phyloP scores from a whole-genome alignment of 768 basidiomycete genomes.

The Tubosaeta sp. region DNA sequence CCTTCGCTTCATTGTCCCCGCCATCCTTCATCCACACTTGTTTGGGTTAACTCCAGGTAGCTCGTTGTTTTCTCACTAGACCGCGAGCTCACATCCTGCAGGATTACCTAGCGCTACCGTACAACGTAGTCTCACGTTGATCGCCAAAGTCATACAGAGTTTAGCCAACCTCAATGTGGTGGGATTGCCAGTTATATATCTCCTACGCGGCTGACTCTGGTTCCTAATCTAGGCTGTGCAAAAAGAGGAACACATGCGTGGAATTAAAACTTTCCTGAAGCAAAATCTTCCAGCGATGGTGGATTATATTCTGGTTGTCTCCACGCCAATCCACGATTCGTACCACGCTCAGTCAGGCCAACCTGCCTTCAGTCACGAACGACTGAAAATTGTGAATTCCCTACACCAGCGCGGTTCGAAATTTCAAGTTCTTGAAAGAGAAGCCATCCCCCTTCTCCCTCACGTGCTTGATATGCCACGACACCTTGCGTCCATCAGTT shows the following conservation, averaged over 20 bases:
- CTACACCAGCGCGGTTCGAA: slow-evolving; percentile 53
- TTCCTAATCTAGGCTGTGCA: slow-evolving; percentile 44
- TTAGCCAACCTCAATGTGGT: slow-evolving; percentile 81
- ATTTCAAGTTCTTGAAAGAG: slow-evolving; percentile 58
- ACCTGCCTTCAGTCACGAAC: slow-evolving; percentile 42
- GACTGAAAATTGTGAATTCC: slow-evolving; percentile 49
- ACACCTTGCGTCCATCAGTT: slow-evolving; percentile 72
- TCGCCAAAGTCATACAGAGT: slow-evolving; percentile 88
- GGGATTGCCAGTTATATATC: slow-evolving; percentile 23
- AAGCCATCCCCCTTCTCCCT: slow-evolving; percentile 69
- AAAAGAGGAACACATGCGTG: slow-evolving; percentile 80
- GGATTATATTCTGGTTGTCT: slow-evolving; percentile 74
- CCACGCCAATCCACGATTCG: slow-evolving; percentile 42
- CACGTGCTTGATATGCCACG: slow-evolving; percentile 74
- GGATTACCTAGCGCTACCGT: slow-evolving; percentile 64
- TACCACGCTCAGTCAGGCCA: slow-evolving; percentile 25
- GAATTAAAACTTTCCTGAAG: slow-evolving; percentile 68
- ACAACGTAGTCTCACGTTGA: slow-evolving; percentile 75
- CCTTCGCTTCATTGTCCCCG: slow-evolving; percentile 85
- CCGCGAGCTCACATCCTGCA: slow-evolving; percentile 28
- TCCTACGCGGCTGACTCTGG: slow-evolving; percentile 2
- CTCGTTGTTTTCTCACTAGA: slow-evolving; percentile 5
- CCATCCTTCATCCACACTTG: slow-evolving; percentile 82
- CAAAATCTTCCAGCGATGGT: slow-evolving; percentile 66
- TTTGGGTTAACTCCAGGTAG: slow-evolving; percentile 75